Evolutionary conservation across 192 early-diverging fungal genomes (phyloP).

Genomic region (Backusella sp.): DNA sequence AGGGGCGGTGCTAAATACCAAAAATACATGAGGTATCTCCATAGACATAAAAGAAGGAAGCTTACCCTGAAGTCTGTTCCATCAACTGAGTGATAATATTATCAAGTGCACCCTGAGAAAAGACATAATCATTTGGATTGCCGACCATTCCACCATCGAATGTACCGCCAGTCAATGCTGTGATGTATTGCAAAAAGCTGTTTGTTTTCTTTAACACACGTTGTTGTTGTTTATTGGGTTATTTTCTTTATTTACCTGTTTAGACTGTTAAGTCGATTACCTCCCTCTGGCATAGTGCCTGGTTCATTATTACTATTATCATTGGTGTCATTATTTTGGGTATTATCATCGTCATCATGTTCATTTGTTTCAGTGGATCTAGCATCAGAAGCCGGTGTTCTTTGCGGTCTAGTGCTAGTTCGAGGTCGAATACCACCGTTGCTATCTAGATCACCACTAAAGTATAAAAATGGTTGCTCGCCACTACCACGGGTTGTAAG

Average conservation of each 20-base stretch:
- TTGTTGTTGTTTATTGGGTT: neutral
- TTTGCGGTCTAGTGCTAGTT: neutral
- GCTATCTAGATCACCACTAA: conserved; percentile 3
- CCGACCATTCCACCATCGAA: conserved; percentile 49
- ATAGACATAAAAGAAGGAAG: neutral
- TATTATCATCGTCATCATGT: neutral
- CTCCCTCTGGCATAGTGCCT: neutral
- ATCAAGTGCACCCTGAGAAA: conserved; percentile 80
- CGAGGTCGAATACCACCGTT: conserved; percentile 14
- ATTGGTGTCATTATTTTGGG: neutral
- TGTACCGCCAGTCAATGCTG: conserved; percentile 37
- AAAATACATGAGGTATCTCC: neutral
- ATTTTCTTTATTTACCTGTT: conserved; percentile 1
- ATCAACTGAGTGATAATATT: conserved; percentile 86
- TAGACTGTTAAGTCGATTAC: conserved; percentile 1
- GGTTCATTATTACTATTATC: neutral
- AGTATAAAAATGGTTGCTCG: conserved; percentile 7
- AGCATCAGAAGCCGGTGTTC: neutral
- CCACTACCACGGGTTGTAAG: neutral
- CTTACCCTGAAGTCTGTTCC: conserved; percentile 64
- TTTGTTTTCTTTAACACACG: neutral
- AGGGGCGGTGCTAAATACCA: conserved; percentile 55
- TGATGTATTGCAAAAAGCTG: conserved; percentile 24
- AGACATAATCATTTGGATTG: conserved; percentile 82
- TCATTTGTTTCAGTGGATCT: neutral